phyloP scores from a whole-genome alignment of 1,284 basidiomycete species.

The Cutaneotrichosporon cutaneum region DNA sequence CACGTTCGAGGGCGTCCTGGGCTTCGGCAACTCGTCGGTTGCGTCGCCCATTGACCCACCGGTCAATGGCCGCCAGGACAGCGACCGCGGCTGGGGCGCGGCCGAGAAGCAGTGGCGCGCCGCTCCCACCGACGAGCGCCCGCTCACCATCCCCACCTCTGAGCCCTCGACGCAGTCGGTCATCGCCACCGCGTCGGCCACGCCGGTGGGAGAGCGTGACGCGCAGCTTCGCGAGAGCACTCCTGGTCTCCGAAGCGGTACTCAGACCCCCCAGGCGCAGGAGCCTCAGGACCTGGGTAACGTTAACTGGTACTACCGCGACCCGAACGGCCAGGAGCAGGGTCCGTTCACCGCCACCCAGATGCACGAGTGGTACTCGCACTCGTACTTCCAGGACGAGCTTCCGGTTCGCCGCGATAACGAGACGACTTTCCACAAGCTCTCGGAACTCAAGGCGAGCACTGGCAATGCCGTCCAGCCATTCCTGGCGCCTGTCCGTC shows the following conservation, averaged over 20 bases:
- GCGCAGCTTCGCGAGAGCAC: constrained; percentile 32
- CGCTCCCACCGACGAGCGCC: constrained; percentile 13
- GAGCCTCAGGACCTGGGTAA: constrained; percentile 60
- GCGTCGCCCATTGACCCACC: constrained; percentile 5
- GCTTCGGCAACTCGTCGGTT: constrained; percentile 34
- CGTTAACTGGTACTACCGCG: constrained; percentile 87
- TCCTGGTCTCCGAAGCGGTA: constrained; percentile 15
- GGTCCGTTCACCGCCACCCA: constrained; percentile 87
- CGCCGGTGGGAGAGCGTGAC: constrained; percentile 44
- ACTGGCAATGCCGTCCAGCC: constrained; percentile 50
- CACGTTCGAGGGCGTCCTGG: constrained; percentile 52
- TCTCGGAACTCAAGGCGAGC: constrained; percentile 48
- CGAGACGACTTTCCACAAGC: constrained; percentile 50
- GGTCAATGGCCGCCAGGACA: constrained; percentile 37
- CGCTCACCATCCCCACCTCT: constrained; percentile 9
- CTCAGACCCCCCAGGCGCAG: constrained; percentile 20
- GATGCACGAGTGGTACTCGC: constrained; percentile 96
- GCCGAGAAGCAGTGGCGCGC: constrained; percentile 46
- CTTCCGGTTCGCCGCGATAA: constrained; percentile 74
- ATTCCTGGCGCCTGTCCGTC: constrained; percentile 45
- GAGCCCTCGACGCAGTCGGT: constrained; percentile 33
- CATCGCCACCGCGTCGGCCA: constrained; percentile 42
- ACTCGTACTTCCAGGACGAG: constrained; percentile 83
- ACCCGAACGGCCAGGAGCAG: constrained; percentile 84
- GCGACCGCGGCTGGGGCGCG: constrained; percentile 36